Base-by-base conservation (phyloP, 2,329 filamentous ascomycete genomes). In the Penicillium occitanis region DNA sequence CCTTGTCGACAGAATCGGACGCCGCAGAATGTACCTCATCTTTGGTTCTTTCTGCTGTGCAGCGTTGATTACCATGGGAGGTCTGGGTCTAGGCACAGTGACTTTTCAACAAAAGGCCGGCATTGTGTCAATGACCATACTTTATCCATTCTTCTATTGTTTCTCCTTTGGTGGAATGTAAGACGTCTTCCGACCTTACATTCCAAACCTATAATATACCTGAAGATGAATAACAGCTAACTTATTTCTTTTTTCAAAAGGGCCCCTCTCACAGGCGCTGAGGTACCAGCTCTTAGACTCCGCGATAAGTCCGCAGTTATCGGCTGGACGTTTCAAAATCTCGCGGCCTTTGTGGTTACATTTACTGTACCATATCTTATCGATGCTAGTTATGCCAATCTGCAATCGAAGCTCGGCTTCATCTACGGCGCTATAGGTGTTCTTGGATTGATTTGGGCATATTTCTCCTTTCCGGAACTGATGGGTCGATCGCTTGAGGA, bases 311-410 rank as follows among this genome's bases (percentile, higher is more conserved):
- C 30, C 10, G 55, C 55, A 19, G 55, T 53, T 8, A 19, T 59
- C 22, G 30, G n/a, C 37, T 59, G 55, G 35, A 42, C 5, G 11
- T 42, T 59, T 19, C 55, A 60, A 33, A 50, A 53, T 28, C 14
- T 53, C 10, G 25, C 10, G 2, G 48, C 48, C 19, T 67, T 67
- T n/a, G 69, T 73, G 1, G 72, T 79, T 3, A 74, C 74, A 1
- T 80, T 81, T 58, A 71, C 70, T 6, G 71, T 78, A 14, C 79
- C 78, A 0, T 80, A 80, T 66, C 72, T 80, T 17, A 69, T 78
- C 5, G 73, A 78, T 65, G 69, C 70, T n/a, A 73, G 72, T 7
- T 77, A 77, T 22, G 77, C 75, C 2, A 70, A 71, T 19, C 72
- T 80, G 5, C 73, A 74, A 0, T 70, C 73, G 8, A 78, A 77